Evolutionary conservation across 83 land plant species (phyloP).

Genomic region (Picea abies): DNA sequence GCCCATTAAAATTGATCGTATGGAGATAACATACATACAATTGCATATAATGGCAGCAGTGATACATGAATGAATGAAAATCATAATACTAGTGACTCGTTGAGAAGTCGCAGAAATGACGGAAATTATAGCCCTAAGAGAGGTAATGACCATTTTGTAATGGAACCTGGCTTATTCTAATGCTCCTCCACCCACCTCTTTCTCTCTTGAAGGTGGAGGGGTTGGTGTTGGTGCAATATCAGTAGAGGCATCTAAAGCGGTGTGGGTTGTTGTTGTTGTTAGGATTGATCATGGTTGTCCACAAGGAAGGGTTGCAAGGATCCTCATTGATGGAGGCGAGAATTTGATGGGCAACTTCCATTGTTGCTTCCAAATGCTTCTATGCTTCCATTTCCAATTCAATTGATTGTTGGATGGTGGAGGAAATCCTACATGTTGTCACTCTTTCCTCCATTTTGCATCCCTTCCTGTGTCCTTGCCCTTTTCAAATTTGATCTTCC

Average conservation of each 20-base stretch:
- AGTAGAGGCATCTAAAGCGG: conserved; percentile 19
- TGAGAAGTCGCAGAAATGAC: conserved; percentile 38
- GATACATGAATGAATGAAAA: too few relatives aligned
- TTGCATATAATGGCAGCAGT: too few relatives aligned
- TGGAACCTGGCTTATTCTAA: conserved; percentile 74
- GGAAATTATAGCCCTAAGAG: conserved; percentile 66
- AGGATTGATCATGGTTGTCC: conserved; percentile 44
- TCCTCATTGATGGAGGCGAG: conserved; percentile 90
- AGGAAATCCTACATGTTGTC: too few relatives aligned
- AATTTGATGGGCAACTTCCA: conserved; percentile 81
- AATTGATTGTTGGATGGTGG: too few relatives aligned
- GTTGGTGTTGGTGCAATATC: conserved; percentile 4
- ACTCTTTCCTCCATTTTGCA: too few relatives aligned
- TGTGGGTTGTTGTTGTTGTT: neutral
- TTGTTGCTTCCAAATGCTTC: conserved; percentile 71
- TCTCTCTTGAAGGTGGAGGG: conserved; percentile 18
- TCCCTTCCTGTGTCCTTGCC: too few relatives aligned
- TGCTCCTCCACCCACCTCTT: conserved; percentile 48
- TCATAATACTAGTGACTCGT: too few relatives aligned
- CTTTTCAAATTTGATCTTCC: too few relatives aligned
- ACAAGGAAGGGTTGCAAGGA: conserved; percentile 82
- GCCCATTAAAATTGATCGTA: too few relatives aligned
- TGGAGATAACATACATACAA: too few relatives aligned
- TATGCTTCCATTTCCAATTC: conserved; percentile 75
- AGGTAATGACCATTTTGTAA: conserved; percentile 60